Percentiles rank a stretch among this genome's conserved stretches.
Conservation (phyloP, 306 rosid species). For the Ceratonia siliqua region DNA sequence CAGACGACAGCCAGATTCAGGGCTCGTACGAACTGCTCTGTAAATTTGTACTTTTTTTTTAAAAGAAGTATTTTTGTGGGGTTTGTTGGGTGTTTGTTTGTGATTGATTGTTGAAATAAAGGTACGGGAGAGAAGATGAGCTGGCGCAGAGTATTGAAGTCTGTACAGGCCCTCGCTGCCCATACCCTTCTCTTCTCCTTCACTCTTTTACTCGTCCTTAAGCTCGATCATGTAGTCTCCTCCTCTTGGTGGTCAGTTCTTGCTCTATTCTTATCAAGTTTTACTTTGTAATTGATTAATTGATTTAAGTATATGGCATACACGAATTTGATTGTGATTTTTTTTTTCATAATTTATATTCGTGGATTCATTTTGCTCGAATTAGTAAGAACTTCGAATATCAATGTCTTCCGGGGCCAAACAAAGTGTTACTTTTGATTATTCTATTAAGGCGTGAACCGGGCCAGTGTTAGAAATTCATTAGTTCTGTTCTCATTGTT, state of each 20-base stretch:
- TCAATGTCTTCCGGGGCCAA: background rate
- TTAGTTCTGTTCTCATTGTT: background rate
- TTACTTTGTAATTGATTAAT: background rate
- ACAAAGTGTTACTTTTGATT: background rate
- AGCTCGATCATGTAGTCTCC: conserved; percentile 74
- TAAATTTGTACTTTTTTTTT: background rate
- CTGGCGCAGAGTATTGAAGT: conserved; percentile 94
- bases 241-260: conserved; percentile 89
- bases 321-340: background rate
- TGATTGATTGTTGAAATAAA: background rate
- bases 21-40: no score
- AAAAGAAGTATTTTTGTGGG: conserved; percentile 3
- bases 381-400: conserved; percentile 22
- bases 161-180: conserved; percentile 82
- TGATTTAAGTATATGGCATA: background rate
- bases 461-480: conserved; percentile 21
- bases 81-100: background rate
- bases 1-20: background rate
- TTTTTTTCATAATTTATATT: background rate
- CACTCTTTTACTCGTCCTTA: conserved; percentile 84
- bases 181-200: conserved; percentile 76
- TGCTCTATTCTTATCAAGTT: background rate
- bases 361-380: conserved; percentile 17
- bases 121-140: conserved; percentile 48
- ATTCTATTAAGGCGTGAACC: background rate